These are phyloP conservation scores for Saccharomyces pastorianus DNA, from an alignment of 1,139 yeast genomes.

Conservation along the genomic window DNA sequence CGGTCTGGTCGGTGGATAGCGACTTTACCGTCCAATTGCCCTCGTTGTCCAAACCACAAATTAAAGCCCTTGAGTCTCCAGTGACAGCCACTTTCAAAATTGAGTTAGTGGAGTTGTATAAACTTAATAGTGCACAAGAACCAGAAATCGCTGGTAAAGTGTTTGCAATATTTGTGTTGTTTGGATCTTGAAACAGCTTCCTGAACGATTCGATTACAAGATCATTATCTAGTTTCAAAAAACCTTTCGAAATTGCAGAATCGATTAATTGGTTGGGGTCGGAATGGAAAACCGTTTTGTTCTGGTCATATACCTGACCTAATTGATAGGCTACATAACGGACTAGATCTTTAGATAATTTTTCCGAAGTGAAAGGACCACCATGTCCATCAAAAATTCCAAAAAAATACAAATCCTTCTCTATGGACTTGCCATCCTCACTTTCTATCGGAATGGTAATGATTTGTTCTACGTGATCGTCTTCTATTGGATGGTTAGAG, in stretches of 20 bases:
- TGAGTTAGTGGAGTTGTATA: slow-evolving; percentile 70
- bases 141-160: slow-evolving; percentile 94
- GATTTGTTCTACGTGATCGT: slow-evolving; percentile 80
- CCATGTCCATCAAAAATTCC: slow-evolving; percentile 97
- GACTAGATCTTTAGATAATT: slow-evolving; percentile 70
- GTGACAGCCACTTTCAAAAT: slow-evolving; percentile 84
- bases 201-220: slow-evolving; percentile 72
- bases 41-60: slow-evolving; percentile 59
- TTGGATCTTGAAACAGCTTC: slow-evolving; percentile 55
- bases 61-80: slow-evolving; percentile 90
- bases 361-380: slow-evolving; percentile 89
- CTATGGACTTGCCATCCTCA: slow-evolving; percentile 25
- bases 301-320: slow-evolving; percentile 42
- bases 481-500: slow-evolving; percentile 90
- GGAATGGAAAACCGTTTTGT: slow-evolving; percentile 8
- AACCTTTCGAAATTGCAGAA: slow-evolving; percentile 72
- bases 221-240: slow-evolving; percentile 75
- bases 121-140: slow-evolving; percentile 82
- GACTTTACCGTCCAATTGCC: slow-evolving; percentile 86
- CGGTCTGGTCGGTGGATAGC: slow-evolving; percentile 87
- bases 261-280: slow-evolving; percentile 35
- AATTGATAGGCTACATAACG: slow-evolving; percentile 68
- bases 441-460: slow-evolving; percentile 66
- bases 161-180: slow-evolving; percentile 43
- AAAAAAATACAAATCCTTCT: slow-evolving; percentile 88